Percentiles rank a stretch among this genome's conserved stretches.
These are phyloP conservation scores for Lactarius psammicola DNA, from an alignment of 768 basidiomycete species.

Conservation along the genomic window DNA sequence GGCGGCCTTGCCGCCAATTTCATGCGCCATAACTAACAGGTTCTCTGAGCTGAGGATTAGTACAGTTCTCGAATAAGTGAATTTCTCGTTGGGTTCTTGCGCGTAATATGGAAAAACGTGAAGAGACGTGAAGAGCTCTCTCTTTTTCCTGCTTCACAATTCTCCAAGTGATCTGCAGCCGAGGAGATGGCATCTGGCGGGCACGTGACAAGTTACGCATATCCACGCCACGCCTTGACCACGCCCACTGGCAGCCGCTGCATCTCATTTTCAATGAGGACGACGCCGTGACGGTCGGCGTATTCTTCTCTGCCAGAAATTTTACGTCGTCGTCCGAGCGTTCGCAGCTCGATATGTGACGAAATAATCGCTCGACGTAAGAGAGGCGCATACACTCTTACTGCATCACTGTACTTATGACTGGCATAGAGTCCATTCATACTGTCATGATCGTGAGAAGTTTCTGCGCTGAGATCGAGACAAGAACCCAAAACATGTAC, in stretches of 20 bases:
- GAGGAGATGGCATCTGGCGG: background rate
- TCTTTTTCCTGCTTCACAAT: background rate
- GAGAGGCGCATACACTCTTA: background rate
- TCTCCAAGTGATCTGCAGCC: background rate
- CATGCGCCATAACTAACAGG: no score
- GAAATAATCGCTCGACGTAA: slow-evolving; percentile 2
- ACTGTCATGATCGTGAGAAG: slow-evolving; percentile 26
- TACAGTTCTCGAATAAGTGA: no score
- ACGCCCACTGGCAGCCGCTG: background rate
- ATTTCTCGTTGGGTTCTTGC: no score
- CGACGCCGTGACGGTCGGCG: background rate
- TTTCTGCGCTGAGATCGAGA: slow-evolving; percentile 9
- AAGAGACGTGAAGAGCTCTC: background rate
- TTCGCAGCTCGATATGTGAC: background rate
- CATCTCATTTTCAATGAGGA: background rate
- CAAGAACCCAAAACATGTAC: background rate
- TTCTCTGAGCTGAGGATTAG: no score
- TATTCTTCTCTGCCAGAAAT: background rate
- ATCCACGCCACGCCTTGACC: background rate
- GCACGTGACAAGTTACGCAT: background rate
- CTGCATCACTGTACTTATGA: background rate
- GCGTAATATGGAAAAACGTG: no score
- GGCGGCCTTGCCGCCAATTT: background rate
- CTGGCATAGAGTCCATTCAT: slow-evolving; percentile 11
- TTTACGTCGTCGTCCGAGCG: background rate